Percentiles rank a stretch among this genome's conserved stretches.
These are phyloP conservation scores for Mikania micrantha DNA, from an alignment of 129 eudicot genomes.

Conservation along the genomic window DNA sequence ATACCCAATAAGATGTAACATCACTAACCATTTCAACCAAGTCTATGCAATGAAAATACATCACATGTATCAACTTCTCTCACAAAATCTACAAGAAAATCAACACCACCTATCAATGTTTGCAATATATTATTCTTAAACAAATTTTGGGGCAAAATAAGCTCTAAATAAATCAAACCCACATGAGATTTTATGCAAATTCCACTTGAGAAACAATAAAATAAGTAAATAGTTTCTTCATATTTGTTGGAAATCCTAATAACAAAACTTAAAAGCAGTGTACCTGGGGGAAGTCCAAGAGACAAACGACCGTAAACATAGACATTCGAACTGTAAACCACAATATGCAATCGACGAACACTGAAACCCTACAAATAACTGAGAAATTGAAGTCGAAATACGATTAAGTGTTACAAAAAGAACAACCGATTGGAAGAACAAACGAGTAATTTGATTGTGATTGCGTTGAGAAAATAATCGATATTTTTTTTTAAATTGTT, in stretches of 20 bases:
- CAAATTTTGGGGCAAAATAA: slow-evolving; percentile 14
- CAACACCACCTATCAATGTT: not conserved
- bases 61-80: not conserved
- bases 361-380: slow-evolving; percentile 13
- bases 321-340: slow-evolving; percentile 12
- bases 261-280: not conserved
- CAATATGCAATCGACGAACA: slow-evolving; percentile 13
- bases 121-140: not conserved
- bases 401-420: slow-evolving; percentile 15
- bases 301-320: not conserved
- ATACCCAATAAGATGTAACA: not conserved
- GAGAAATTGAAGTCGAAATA: not conserved
- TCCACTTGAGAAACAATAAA: slow-evolving; percentile 6
- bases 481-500: not conserved
- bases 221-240: not conserved
- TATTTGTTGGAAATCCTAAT: not conserved
- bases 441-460: slow-evolving; percentile 23
- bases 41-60: not conserved
- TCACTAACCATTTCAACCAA: slow-evolving; percentile 19
- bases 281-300: slow-evolving; percentile 32
- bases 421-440: slow-evolving; percentile 12
- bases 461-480: slow-evolving; percentile 27
- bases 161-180: slow-evolving; percentile 19
- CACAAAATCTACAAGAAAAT: not conserved
- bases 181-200: slow-evolving; percentile 8